Evolutionary conservation across 345 rosid genomes (phyloP).

Genomic region (Acer yangbiense): DNA sequence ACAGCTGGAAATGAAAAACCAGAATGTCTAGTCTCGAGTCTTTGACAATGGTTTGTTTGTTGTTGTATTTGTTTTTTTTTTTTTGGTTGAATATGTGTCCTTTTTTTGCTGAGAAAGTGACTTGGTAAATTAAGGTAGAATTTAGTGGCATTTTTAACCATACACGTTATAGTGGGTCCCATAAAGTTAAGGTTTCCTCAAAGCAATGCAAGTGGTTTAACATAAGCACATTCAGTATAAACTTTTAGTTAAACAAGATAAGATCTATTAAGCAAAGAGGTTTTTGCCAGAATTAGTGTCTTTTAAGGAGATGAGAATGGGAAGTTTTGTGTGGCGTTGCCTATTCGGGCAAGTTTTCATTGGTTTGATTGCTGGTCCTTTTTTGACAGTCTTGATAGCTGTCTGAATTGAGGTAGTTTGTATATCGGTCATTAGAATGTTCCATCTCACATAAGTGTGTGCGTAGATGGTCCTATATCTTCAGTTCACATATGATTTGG

Average conservation of each 20-base stretch:
- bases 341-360: not conserved
- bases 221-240: not conserved
- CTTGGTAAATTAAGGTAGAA: not conserved
- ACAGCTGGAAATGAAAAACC: not conserved
- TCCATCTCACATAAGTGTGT: not conserved
- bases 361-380: not conserved
- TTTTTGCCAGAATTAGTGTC: not conserved
- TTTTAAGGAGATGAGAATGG: not conserved
- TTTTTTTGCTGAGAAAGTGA: not conserved
- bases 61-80: not conserved
- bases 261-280: not conserved
- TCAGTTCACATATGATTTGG: not conserved
- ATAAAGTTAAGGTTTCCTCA: constrained; percentile 9
- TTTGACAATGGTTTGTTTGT: no score
- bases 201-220: not conserved
- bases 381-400: not conserved
- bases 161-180: not conserved
- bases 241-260: constrained; percentile 6
- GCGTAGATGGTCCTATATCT: not conserved
- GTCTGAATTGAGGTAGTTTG: not conserved
- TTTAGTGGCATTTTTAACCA: not conserved
- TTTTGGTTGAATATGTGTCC: not conserved
- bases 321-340: not conserved
- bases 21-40: not conserved
- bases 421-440: not conserved